Percentiles rank a stretch among this genome's conserved stretches.
phyloP scores from a whole-genome alignment of 1,139 yeast genomes.

The Candida sanyaensis region DNA sequence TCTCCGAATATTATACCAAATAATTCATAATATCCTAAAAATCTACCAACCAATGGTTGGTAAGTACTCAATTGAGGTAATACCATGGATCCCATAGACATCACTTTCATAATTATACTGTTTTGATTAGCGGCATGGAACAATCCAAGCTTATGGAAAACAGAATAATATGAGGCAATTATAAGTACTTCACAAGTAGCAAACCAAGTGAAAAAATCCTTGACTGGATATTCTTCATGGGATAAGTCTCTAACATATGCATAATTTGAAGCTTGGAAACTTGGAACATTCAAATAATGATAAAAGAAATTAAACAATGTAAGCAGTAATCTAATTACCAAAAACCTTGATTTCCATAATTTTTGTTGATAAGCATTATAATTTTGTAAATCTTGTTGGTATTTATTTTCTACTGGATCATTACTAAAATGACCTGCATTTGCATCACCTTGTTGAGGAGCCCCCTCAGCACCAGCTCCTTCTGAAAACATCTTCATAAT shows the following conservation, averaged over 20 bases:
- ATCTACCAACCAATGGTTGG: conserved; percentile 29
- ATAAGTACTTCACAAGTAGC: conserved; percentile 35
- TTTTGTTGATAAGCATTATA: conserved; percentile 37
- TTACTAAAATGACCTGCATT: conserved; percentile 1
- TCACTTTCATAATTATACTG: conserved; percentile 29
- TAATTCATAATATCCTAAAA: conserved; percentile 41
- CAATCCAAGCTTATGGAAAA: conserved; percentile 28
- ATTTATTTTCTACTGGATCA: conserved; percentile 26
- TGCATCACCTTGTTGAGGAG: conserved; percentile 10
- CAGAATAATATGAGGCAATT: conserved; percentile 35
- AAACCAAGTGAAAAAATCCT: conserved; percentile 31
- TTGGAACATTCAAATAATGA: conserved; percentile 26
- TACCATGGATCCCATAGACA: conserved; percentile 37
- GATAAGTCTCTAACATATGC: conserved; percentile 26
- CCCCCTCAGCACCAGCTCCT: conserved; percentile 16
- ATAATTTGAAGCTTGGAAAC: conserved; percentile 34
- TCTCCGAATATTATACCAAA: conserved; percentile 41
- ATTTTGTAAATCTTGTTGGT: conserved; percentile 30
- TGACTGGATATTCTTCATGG: conserved; percentile 12
- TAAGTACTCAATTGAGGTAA: conserved; percentile 35
- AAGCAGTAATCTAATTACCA: conserved; percentile 29
- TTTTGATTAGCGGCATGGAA: conserved; percentile 20
- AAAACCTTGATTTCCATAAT: conserved; percentile 32
- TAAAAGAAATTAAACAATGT: conserved; percentile 35
- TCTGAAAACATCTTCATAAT: conserved; percentile 30